Evolutionary conservation across 257 asterid genomes (phyloP).

Genomic region (Paulownia fortunei): DNA sequence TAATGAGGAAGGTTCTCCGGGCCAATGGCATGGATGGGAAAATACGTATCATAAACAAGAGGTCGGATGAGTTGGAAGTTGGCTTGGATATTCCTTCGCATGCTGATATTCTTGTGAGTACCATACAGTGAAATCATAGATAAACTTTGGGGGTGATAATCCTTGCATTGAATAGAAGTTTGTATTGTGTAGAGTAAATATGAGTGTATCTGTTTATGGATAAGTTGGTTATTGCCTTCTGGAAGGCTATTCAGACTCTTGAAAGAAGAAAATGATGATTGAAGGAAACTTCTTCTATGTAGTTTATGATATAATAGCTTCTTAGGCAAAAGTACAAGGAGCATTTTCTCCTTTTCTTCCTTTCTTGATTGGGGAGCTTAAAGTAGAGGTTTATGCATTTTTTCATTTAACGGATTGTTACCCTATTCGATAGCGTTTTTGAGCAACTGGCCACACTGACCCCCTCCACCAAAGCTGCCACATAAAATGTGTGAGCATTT

Average conservation of each 20-base stretch:
- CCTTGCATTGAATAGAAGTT: neutral
- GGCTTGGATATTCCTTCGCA: constrained; percentile 78
- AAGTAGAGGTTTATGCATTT: neutral
- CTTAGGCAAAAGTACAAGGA: neutral
- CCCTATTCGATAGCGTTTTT: neutral
- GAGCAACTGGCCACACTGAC: neutral
- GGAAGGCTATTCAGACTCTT: constrained; percentile 6
- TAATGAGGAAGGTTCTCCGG: constrained; percentile 78
- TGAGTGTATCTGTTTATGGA: neutral
- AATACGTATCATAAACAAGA: constrained; percentile 72
- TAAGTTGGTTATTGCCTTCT: neutral
- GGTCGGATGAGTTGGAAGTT: constrained; percentile 90
- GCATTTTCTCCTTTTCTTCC: neutral
- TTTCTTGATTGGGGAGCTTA: constrained; percentile 2
- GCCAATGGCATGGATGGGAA: constrained; percentile 69
- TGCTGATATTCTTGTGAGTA: constrained; percentile 89
- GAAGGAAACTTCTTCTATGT: neutral
- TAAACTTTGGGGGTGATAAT: neutral
- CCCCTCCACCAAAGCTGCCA: neutral
- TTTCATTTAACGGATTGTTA: neutral
- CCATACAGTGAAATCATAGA: neutral
- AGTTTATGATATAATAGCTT: constrained; percentile 16
- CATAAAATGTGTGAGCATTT: neutral
- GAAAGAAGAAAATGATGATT: neutral
- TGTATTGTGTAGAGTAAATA: constrained; percentile 2